A percentile compares a stretch with the other conserved stretches of the same genome.
These are phyloP conservation scores for Hortiboletus flavorubellus DNA, from an alignment of 768 basidiomycete species.

Conservation along the genomic window DNA sequence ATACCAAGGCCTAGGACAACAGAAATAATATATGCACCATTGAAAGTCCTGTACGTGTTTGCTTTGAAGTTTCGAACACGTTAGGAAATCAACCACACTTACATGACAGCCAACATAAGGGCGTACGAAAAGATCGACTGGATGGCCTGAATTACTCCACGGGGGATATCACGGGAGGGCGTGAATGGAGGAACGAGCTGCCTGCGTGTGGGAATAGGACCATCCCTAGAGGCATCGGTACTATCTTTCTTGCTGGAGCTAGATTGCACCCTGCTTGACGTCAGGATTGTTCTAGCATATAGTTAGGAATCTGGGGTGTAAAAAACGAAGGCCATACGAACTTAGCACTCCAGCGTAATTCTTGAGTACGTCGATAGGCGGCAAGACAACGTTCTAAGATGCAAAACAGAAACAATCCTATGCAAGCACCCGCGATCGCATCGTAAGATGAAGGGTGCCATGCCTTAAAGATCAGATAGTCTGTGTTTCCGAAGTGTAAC, in stretches of 20 bases:
- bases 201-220: conserved; percentile 9
- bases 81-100: conserved; percentile 23
- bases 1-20: conserved; percentile 67
- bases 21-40: conserved; percentile 71
- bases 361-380: conserved; percentile 51
- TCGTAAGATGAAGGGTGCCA: conserved; percentile 69
- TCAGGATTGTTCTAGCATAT: conserved; percentile 9
- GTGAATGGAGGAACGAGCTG: conserved; percentile 58
- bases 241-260: conserved; percentile 1
- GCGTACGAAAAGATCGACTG: conserved; percentile 63
- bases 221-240: neutral
- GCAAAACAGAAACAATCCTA: conserved; percentile 65
- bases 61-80: conserved; percentile 3
- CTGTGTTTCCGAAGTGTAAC: conserved; percentile 65
- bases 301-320: neutral
- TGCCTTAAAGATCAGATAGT: conserved; percentile 61
- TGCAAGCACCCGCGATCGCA: conserved; percentile 70
- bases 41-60: conserved; percentile 65
- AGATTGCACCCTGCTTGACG: neutral
- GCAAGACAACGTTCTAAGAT: conserved; percentile 68
- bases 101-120: conserved; percentile 85
- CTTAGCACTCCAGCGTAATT: conserved; percentile 59
- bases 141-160: conserved; percentile 61
- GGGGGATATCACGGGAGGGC: conserved; percentile 60
- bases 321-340: conserved; percentile 26